phyloP scores from a whole-genome alignment of 768 basidiomycete species.

The Tricholoma bakamatsutake region DNA sequence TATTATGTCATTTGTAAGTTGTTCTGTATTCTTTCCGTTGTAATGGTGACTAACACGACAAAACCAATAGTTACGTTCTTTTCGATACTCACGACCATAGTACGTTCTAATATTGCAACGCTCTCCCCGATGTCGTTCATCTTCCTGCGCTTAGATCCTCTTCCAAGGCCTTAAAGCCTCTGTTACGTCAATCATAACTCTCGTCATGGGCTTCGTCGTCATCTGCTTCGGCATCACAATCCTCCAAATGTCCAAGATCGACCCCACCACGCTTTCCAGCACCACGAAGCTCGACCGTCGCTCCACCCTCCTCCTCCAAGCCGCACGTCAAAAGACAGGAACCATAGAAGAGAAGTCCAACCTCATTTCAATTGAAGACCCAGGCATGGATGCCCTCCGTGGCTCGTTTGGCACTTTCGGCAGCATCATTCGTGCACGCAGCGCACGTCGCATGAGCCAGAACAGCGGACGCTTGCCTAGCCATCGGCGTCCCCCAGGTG shows the following conservation, averaged over 20 bases:
- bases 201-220: conserved; percentile 88
- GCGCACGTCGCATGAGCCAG: conserved; percentile 46
- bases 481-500: conserved; percentile 30
- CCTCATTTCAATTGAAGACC: conserved; percentile 67
- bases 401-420: conserved; percentile 91
- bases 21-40: not conserved
- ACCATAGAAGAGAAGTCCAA: conserved; percentile 62
- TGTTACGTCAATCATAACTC: conserved; percentile 75
- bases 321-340: conserved; percentile 69
- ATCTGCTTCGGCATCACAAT: conserved; percentile 92
- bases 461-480: conserved; percentile 29
- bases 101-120: conserved; percentile 26
- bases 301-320: conserved; percentile 86
- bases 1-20: conserved; percentile 79
- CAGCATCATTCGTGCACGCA: conserved; percentile 76
- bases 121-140: not conserved
- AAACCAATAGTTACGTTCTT: conserved; percentile 66
- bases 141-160: conserved; percentile 48
- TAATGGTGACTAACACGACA: not conserved
- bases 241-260: conserved; percentile 93
- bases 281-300: conserved; percentile 69
- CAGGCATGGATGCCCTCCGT: conserved; percentile 87
- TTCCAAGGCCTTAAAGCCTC: conserved; percentile 85
- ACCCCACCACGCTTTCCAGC: conserved; percentile 62
- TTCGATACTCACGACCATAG: conserved; percentile 79